Evolutionary conservation across 1,139 yeast genomes (phyloP), one percentile per base, ranked within the genome.

Genomic region (Geotrichum carabidarum): DNA sequence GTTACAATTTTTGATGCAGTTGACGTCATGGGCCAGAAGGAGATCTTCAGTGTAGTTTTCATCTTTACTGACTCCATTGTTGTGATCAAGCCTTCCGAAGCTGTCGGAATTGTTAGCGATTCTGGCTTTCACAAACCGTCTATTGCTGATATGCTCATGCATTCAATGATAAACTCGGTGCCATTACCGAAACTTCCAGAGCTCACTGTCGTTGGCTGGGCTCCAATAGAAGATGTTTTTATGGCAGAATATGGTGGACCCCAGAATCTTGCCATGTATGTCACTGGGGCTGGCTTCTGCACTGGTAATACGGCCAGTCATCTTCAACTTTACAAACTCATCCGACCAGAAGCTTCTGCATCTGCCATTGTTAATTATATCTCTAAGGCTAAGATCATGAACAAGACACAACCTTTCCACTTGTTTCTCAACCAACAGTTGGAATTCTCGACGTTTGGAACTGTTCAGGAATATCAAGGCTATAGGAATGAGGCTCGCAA

Each of bases 391-490:
- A 83, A 81, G 60, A 82, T 91, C 35, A 72, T 90, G 55, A 82
- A 83, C 66, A 91, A 91, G 64, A 78, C 83, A 1, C 86, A 89
- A 52, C 91, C 96, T 2, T 89, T 91, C 69, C 97, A 91, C 71
- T 72, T 91, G 37, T 91, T 91, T 73, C 82, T 79, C 61, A 70
- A 56, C 46, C 62, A 59, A 8, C 61, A 65, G 9, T 72, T 74
- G 47, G 75, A 74, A n/a, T 67, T 82, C 27, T 74, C 78, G 5
- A 65, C 85, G 0, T 90, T 82, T 67, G 83, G 86, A 14, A 84
- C 95, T 0, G 97, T 96, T 1, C 96, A 91, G 65, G 94, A 85
- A 60, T 63, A 75, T 4, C 69, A 74, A 1, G 77, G 80, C 1
- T 90, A 89, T 63, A 68, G 69, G 12, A 70, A 70, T 7, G 98